These are phyloP conservation scores for Rosa multiflora DNA, from an alignment of 306 rosid species.

Conservation along the genomic window DNA sequence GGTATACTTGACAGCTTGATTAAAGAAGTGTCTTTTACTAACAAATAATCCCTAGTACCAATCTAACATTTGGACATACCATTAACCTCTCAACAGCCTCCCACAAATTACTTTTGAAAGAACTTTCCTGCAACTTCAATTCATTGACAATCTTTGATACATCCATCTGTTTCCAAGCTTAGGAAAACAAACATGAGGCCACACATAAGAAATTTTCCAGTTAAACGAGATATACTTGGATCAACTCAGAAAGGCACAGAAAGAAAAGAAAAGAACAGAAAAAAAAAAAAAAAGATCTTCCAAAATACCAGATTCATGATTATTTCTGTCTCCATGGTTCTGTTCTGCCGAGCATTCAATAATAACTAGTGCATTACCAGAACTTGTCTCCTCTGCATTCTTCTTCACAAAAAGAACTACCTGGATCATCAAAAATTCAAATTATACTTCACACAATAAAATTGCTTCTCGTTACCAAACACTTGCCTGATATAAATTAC, in stretches of 20 bases:
- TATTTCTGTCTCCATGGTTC: constrained; percentile 29
- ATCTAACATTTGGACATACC: constrained; percentile 35
- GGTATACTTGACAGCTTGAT: constrained; percentile 14
- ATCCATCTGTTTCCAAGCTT: constrained; percentile 49
- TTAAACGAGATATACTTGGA: neutral
- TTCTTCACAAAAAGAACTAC: constrained; percentile 46
- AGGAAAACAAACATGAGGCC: constrained; percentile 28
- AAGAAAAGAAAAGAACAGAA: neutral
- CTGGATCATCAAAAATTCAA: constrained; percentile 32
- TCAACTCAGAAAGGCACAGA: neutral
- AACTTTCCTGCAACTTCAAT: constrained; percentile 66
- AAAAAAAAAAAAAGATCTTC: neutral
- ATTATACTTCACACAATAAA: neutral
- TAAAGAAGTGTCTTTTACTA: neutral
- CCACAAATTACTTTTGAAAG: constrained; percentile 53
- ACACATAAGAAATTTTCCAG: constrained; percentile 12
- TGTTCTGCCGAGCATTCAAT: constrained; percentile 30
- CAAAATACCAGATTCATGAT: constrained; percentile 45
- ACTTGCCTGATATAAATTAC: constrained; percentile 30
- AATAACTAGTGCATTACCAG: constrained; percentile 47
- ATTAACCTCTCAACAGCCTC: constrained; percentile 50
- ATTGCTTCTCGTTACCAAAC: neutral
- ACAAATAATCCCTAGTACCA: neutral
- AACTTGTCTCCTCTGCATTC: constrained; percentile 37
- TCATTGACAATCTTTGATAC: constrained; percentile 46